A percentile compares a stretch with the other conserved stretches of the same genome.
These are phyloP conservation scores for Vicia faba DNA, from an alignment of 306 rosid genomes.

Conservation along the genomic window DNA sequence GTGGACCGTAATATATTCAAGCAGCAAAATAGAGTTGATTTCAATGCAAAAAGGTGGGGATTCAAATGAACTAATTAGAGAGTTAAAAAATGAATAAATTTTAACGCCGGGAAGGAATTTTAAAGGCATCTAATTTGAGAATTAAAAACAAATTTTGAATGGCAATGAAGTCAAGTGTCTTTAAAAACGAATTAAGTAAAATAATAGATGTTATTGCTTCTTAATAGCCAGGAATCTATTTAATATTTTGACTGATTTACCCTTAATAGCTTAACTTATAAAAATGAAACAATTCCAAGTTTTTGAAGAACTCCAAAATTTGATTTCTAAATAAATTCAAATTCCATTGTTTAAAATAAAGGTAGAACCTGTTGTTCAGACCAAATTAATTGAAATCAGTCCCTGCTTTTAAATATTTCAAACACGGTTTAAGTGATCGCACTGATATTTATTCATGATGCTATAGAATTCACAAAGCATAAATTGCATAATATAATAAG, in stretches of 20 bases:
- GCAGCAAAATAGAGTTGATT: not conserved
- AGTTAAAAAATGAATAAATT: not conserved
- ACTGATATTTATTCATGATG: not conserved
- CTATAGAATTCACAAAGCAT: conserved; percentile 11
- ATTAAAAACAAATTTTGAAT: not conserved
- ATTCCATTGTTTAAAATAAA: not conserved
- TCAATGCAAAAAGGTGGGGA: not conserved
- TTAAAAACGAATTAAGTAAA: not conserved
- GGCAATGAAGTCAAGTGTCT: not conserved
- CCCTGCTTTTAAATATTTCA: conserved; percentile 6
- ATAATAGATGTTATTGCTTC: not conserved
- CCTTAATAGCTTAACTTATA: not conserved
- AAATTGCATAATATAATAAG: not conserved
- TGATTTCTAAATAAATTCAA: conserved; percentile 17
- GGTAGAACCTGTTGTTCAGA: not conserved
- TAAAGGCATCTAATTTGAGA: not conserved
- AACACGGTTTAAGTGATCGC: conserved; percentile 8
- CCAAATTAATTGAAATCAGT: not conserved
- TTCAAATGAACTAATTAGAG: not conserved
- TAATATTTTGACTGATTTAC: not conserved
- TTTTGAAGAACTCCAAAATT: not conserved
- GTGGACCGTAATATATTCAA: not conserved
- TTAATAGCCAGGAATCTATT: not conserved
- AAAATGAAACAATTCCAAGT: conserved; percentile 6
- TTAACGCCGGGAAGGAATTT: not conserved